Percentiles rank a stretch among this genome's conserved stretches.
Evolutionary conservation across 331 rosid genomes (phyloP).

Genomic region (Stylosanthes scabra): DNA sequence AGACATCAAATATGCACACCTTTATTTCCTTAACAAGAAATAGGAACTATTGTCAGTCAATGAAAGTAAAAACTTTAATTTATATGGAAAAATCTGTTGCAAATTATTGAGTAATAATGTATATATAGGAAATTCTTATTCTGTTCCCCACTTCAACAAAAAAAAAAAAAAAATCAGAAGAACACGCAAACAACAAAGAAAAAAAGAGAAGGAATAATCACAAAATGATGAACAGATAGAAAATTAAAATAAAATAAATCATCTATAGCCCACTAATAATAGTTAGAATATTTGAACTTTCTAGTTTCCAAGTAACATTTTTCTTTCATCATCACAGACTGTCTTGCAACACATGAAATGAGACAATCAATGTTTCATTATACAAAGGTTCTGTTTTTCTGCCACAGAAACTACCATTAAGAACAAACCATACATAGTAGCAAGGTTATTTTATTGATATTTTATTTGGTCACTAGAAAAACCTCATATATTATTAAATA

Average conservation of each 20-base stretch:
- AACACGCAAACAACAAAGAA: background rate
- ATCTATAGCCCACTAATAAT: slow-evolving; percentile 22
- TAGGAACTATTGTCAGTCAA: background rate
- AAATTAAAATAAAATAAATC: slow-evolving; percentile 12
- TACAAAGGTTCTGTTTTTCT: background rate
- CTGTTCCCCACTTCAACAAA: slow-evolving; percentile 31
- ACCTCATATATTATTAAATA: too few relatives aligned
- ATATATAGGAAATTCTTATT: slow-evolving; percentile 28
- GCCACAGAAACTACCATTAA: background rate
- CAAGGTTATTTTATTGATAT: background rate
- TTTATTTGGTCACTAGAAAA: background rate
- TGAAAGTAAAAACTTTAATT: background rate
- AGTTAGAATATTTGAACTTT: slow-evolving; percentile 25
- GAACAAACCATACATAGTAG: background rate
- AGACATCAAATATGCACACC: background rate
- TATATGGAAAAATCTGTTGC: background rate
- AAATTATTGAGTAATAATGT: slow-evolving; percentile 5
- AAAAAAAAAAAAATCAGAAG: background rate
- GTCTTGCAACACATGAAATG: background rate
- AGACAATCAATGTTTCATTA: background rate
- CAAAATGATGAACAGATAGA: slow-evolving; percentile 19
- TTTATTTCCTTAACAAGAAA: slow-evolving; percentile 19
- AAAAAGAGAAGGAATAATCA: slow-evolving; percentile 42
- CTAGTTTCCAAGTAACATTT: background rate
- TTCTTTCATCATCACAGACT: background rate